Evolutionary conservation across 208 protist genomes (phyloP).

Genomic region (Acanthamoeba castellanii): DNA sequence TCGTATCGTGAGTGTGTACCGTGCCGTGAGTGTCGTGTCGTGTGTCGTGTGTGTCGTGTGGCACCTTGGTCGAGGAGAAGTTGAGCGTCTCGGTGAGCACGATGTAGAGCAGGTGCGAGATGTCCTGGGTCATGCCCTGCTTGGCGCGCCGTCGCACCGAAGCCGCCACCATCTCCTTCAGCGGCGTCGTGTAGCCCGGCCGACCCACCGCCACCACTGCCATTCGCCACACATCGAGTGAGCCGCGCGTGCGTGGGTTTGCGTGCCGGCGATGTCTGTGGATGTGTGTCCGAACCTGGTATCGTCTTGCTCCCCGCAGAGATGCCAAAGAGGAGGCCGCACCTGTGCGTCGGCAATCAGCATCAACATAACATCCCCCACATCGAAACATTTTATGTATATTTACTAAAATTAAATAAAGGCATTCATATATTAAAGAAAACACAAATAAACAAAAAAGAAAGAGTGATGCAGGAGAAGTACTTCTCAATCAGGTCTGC

Average conservation of each 20-base stretch:
- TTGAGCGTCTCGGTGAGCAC: neutral
- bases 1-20: too few species aligned
- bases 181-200: slow-evolving; percentile 29
- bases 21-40: too few species aligned
- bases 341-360: neutral
- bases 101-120: neutral
- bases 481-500: neutral
- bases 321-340: neutral
- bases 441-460: neutral
- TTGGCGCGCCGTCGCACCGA: too few species aligned
- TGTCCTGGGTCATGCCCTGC: neutral
- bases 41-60: too few species aligned
- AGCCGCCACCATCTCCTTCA: neutral
- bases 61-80: slow-evolving; percentile 34
- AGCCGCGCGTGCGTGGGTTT: too few species aligned
- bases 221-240: neutral
- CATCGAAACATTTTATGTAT: too few species aligned
- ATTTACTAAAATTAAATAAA: too few species aligned
- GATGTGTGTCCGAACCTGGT: neutral
- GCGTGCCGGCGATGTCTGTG: too few species aligned
- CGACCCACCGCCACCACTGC: slow-evolving; percentile 18
- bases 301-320: neutral
- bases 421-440: too few species aligned
- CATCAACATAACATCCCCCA: neutral
- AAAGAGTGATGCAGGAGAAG: too few species aligned